Percentiles rank a stretch among this genome's conserved stretches.
Evolutionary conservation across 306 rosid species (phyloP).

Genomic region (Malus fusca): DNA sequence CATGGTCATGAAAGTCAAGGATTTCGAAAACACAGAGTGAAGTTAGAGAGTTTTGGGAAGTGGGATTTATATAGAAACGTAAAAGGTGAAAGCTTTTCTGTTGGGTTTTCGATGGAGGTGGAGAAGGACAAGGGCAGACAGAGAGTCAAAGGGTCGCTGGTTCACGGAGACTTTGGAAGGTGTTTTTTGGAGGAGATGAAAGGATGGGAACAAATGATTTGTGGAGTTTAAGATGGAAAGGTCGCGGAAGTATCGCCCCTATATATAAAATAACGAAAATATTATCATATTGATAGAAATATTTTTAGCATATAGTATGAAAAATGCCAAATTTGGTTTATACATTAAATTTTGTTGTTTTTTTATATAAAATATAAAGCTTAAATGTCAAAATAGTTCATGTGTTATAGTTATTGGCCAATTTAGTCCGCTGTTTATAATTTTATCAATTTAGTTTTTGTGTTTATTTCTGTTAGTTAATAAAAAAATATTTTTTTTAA

Average conservation of each 20-base stretch:
- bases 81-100: slow-evolving; percentile 6
- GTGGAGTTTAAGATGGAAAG: neutral
- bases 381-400: too few species aligned
- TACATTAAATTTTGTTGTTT: neutral
- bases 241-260: neutral
- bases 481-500: too few species aligned
- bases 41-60: slow-evolving; percentile 14
- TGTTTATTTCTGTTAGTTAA: too few species aligned
- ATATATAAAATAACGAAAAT: neutral
- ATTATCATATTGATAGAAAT: neutral
- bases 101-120: slow-evolving; percentile 26
- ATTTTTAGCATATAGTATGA: neutral
- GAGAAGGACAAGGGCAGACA: slow-evolving; percentile 1
- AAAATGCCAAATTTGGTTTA: neutral
- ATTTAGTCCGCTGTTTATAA: too few species aligned
- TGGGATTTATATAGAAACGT: slow-evolving; percentile 4
- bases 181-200: neutral
- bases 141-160: neutral
- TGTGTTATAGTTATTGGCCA: too few species aligned
- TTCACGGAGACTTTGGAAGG: neutral
- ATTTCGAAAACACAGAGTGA: slow-evolving; percentile 8
- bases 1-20: slow-evolving; percentile 25
- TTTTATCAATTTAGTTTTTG: too few species aligned
- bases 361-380: neutral
- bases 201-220: neutral